Evolutionary conservation across 495 filamentous ascomycete species (phyloP).

Genomic region (Bryoglossum gracile): DNA sequence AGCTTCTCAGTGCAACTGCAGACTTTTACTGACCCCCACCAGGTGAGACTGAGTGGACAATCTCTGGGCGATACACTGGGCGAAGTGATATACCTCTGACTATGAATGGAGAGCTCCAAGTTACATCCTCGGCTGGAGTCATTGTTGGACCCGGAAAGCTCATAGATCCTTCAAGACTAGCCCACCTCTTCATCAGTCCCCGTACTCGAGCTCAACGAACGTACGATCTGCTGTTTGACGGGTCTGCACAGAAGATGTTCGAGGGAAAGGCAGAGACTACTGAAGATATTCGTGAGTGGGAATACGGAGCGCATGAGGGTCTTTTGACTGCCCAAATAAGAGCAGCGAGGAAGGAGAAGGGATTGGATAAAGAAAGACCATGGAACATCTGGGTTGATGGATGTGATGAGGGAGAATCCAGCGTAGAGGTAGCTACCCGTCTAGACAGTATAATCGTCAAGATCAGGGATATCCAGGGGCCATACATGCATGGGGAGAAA

Average conservation of each 20-base stretch:
- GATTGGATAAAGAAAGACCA: slow-evolving; percentile 42
- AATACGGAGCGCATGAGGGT: slow-evolving; percentile 74
- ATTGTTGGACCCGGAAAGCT: slow-evolving; percentile 62
- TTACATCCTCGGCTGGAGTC: slow-evolving; percentile 56
- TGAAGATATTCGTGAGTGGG: slow-evolving; percentile 66
- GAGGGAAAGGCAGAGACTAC: slow-evolving; percentile 49
- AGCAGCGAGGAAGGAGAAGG: slow-evolving; percentile 39
- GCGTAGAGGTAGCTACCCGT: slow-evolving; percentile 49
- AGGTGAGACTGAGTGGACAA: slow-evolving; percentile 77
- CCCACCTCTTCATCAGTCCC: slow-evolving; percentile 66
- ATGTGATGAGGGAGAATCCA: slow-evolving; percentile 50
- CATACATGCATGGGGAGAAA: slow-evolving; percentile 34
- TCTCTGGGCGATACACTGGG: slow-evolving; percentile 72
- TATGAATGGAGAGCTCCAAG: slow-evolving; percentile 58
- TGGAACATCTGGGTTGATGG: slow-evolving; percentile 68
- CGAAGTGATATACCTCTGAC: slow-evolving; percentile 66
- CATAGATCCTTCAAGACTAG: slow-evolving; percentile 62
- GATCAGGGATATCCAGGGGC: slow-evolving; percentile 46
- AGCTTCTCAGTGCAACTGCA: background rate
- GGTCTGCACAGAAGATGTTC: slow-evolving; percentile 26
- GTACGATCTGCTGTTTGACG: slow-evolving; percentile 62
- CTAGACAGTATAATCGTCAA: slow-evolving; percentile 58
- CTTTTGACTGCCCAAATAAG: slow-evolving; percentile 57
- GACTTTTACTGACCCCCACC: background rate
- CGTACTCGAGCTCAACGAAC: slow-evolving; percentile 64